phyloP scores from a whole-genome alignment of 192 early-diverging fungal species.

The Pecoramyces ruminantium region DNA sequence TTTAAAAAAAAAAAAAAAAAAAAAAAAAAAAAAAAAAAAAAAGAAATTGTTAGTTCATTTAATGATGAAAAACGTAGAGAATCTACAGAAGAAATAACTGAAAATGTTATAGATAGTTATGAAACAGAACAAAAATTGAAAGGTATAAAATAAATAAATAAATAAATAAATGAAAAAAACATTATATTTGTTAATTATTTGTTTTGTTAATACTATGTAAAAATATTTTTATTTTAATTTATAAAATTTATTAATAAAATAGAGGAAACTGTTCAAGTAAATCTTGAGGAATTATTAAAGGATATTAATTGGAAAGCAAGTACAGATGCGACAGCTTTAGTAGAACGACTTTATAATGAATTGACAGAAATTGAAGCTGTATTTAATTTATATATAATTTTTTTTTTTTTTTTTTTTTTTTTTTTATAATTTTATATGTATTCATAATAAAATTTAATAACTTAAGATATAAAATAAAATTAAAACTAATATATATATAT shows the following conservation, averaged over 20 bases:
- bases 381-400: slow-evolving; percentile 3
- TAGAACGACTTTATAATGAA: slow-evolving; percentile 66
- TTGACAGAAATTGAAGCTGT: slow-evolving; percentile 69
- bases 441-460: too few relatives aligned
- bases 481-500: too few relatives aligned
- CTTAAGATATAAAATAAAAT: too few relatives aligned
- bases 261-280: slow-evolving; percentile 10
- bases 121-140: background rate
- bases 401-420: background rate
- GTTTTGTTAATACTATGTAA: too few relatives aligned
- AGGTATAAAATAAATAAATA: background rate
- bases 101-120: background rate
- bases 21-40: too few relatives aligned
- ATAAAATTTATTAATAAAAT: too few relatives aligned
- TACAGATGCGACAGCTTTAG: slow-evolving; percentile 74
- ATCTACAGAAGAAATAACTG: background rate
- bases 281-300: slow-evolving; percentile 54
- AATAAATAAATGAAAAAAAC: too few relatives aligned
- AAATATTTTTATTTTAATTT: too few relatives aligned
- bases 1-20: too few relatives aligned
- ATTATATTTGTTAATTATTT: too few relatives aligned
- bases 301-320: slow-evolving; percentile 83
- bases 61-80: background rate
- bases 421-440: too few relatives aligned
- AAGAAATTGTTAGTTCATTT: background rate